Percentiles rank a stretch among this genome's conserved stretches.
phyloP scores from a whole-genome alignment of 306 rosid genomes.

The Trifolium pratense region DNA sequence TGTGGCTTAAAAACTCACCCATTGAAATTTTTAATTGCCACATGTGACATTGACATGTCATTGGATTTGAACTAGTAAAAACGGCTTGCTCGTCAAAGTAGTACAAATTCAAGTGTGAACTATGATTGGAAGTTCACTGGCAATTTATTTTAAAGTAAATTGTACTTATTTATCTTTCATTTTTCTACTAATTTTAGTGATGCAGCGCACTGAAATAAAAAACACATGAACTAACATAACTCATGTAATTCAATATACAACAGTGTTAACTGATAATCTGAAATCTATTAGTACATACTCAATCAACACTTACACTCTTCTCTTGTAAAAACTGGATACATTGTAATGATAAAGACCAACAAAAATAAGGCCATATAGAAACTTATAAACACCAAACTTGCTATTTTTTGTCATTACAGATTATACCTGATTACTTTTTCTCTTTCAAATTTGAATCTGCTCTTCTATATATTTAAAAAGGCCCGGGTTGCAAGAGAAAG shows the following conservation, averaged over 20 bases:
- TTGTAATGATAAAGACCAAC: constrained; percentile 11
- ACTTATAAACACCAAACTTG: constrained; percentile 38
- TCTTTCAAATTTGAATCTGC: constrained; percentile 13
- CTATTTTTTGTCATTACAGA: not conserved
- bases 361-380: not conserved
- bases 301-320: constrained; percentile 4
- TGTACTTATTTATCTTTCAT: not conserved
- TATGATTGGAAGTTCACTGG: not conserved
- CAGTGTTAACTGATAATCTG: constrained; percentile 1
- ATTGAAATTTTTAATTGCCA: too few species aligned
- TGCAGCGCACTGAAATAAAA: not conserved
- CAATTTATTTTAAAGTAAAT: not conserved
- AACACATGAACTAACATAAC: constrained; percentile 22
- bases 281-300: constrained; percentile 26
- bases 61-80: not conserved
- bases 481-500: constrained; percentile 25
- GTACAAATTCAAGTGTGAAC: constrained; percentile 1
- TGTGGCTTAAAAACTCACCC: too few species aligned
- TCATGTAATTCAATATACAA: not conserved
- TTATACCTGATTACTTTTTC: constrained; percentile 19
- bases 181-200: not conserved
- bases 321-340: constrained; percentile 6
- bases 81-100: constrained; percentile 4
- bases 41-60: too few species aligned
- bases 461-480: constrained; percentile 32